Evolutionary conservation across 345 rosid species (phyloP).

Genomic region (Alliaria petiolata): DNA sequence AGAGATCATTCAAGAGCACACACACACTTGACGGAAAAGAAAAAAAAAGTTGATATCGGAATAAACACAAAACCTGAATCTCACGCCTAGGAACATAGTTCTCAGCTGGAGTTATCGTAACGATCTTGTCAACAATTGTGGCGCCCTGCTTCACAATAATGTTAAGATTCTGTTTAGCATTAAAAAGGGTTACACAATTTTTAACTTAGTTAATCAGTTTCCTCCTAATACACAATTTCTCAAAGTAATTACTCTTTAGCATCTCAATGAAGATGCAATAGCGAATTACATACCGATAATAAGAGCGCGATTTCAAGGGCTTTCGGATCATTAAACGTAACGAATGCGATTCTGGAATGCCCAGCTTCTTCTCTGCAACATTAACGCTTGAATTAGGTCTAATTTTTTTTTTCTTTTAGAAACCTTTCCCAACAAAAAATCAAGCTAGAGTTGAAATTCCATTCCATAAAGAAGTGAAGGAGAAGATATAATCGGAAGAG

Average conservation of each 20-base stretch:
- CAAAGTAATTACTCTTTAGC: neutral
- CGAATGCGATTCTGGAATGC: conserved; percentile 56
- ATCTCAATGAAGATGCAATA: neutral
- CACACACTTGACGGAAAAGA: neutral
- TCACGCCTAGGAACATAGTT: conserved; percentile 52
- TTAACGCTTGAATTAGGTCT: neutral
- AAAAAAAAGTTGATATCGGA: neutral
- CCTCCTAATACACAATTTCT: neutral
- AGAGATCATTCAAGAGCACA: conserved; percentile 1
- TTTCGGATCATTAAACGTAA: conserved; percentile 79
- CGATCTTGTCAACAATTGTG: conserved; percentile 80
- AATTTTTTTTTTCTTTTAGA: neutral
- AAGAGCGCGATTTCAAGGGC: conserved; percentile 90
- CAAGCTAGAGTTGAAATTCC: neutral
- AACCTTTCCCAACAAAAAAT: neutral
- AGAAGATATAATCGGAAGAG: too few relatives aligned
- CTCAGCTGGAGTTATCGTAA: conserved; percentile 62
- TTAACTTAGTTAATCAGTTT: neutral
- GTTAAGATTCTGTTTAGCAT: neutral
- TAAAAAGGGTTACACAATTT: too few relatives aligned
- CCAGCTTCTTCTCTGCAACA: conserved; percentile 57
- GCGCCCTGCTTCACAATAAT: conserved; percentile 87
- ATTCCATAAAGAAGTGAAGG: too few relatives aligned
- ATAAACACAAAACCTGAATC: conserved; percentile 39
- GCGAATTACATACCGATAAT: conserved; percentile 46